Evolutionary conservation across 331 rosid genomes (phyloP).

Genomic region (Telfairia occidentalis): DNA sequence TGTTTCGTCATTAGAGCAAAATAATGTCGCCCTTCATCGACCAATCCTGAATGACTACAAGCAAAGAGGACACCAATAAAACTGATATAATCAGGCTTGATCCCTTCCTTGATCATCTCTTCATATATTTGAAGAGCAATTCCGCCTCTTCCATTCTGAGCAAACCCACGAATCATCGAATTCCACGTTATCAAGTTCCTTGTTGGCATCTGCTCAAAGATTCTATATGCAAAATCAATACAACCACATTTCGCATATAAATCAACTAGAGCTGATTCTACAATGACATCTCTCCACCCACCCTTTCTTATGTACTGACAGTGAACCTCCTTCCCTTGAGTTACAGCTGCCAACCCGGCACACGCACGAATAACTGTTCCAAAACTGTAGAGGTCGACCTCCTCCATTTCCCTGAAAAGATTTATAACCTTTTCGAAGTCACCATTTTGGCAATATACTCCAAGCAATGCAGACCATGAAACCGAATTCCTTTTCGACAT

Average conservation of each 20-base stretch:
- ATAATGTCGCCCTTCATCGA: conserved; percentile 51
- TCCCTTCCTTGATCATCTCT: conserved; percentile 50
- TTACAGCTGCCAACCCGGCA: conserved; percentile 55
- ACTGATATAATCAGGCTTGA: conserved; percentile 62
- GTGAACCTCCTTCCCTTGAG: conserved; percentile 82
- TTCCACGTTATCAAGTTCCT: conserved; percentile 87
- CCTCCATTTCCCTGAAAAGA: conserved; percentile 48
- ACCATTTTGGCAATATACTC: conserved; percentile 65
- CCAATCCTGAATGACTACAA: conserved; percentile 77
- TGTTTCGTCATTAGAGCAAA: conserved; percentile 41
- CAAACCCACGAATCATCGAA: conserved; percentile 71
- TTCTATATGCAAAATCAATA: conserved; percentile 37
- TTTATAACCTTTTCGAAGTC: conserved; percentile 45
- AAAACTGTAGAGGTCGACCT: conserved; percentile 47
- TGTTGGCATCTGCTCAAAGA: conserved; percentile 43
- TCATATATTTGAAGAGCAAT: conserved; percentile 46
- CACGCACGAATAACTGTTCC: conserved; percentile 76
- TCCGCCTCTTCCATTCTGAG: conserved; percentile 64
- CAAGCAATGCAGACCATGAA: conserved; percentile 75
- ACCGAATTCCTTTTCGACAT: conserved; percentile 55
- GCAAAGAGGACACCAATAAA: conserved; percentile 71
- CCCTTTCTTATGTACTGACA: conserved; percentile 71
- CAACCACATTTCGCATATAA: conserved; percentile 82
- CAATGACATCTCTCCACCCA: conserved; percentile 69
- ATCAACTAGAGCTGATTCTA: conserved; percentile 75